Evolutionary conservation across 2,329 filamentous ascomycete genomes (phyloP).

Genomic region (Teratosphaeria epicoccoides): DNA sequence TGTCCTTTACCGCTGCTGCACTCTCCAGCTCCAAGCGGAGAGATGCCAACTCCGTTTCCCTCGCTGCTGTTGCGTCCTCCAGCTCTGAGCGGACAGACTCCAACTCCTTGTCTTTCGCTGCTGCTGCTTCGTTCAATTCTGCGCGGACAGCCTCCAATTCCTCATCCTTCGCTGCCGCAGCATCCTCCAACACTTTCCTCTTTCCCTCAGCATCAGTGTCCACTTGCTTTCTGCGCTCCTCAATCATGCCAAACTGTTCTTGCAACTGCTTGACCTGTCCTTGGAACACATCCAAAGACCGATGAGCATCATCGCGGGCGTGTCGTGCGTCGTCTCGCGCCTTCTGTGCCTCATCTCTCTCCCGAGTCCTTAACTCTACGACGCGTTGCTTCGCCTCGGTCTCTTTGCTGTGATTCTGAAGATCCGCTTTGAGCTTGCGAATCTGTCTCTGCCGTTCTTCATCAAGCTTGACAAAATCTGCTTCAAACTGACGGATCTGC

Average conservation of each 20-base stretch:
- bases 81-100: neutral
- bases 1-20: no score
- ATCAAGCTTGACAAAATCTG: slow-evolving; percentile 27
- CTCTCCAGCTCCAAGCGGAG: no score
- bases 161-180: no score
- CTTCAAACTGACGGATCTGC: neutral
- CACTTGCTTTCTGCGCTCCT: neutral
- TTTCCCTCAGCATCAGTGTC: neutral
- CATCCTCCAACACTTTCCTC: neutral
- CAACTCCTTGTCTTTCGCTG: neutral
- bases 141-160: no score
- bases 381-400: neutral
- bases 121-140: no score
- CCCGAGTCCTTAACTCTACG: neutral
- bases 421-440: slow-evolving; percentile 25
- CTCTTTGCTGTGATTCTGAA: neutral
- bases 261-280: neutral
- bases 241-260: neutral
- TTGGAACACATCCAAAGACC: neutral
- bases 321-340: neutral
- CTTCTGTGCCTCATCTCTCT: neutral
- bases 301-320: neutral
- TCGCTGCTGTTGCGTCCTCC: no score
- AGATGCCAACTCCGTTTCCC: no score
- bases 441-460: slow-evolving; percentile 40